Percentiles rank a stretch among this genome's conserved stretches.
Conservation (phyloP, 2,329 filamentous ascomycete genomes). For the Alternaria sp. region DNA sequence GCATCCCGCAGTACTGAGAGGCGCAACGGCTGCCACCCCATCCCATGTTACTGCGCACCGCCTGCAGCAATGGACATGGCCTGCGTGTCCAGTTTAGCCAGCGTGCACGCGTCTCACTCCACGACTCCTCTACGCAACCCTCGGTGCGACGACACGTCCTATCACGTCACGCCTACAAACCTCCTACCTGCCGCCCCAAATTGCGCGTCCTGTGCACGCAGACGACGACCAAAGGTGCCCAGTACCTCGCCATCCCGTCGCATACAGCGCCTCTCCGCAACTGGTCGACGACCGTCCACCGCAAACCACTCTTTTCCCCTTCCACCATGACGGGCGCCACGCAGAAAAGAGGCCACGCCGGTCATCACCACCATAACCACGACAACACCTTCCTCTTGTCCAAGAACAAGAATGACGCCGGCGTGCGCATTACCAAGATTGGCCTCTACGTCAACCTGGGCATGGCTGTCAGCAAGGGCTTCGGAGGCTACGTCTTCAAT, state of each 20-base stretch:
- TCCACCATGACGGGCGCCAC: constrained; percentile 37
- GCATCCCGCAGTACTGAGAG: constrained; percentile 20
- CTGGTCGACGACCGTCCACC: constrained; percentile 42
- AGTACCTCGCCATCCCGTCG: constrained; percentile 11
- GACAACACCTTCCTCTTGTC: constrained; percentile 85
- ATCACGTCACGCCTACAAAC: constrained; percentile 8
- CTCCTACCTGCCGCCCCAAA: constrained; percentile 20
- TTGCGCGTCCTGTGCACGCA: constrained; percentile 42
- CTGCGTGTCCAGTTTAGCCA: constrained; percentile 38
- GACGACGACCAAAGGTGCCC: constrained; percentile 31
- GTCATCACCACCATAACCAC: constrained; percentile 73
- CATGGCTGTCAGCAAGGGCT: constrained; percentile 92
- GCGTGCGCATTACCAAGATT: constrained; percentile 90
- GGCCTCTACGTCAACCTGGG: constrained; percentile 87
- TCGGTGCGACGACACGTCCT: constrained; percentile 27
- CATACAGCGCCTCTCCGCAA: constrained; percentile 25
- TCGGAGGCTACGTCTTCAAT: constrained; percentile 92
- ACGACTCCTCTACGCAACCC: constrained; percentile 19
- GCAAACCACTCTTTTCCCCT: constrained; percentile 38
- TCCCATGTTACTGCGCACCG: constrained; percentile 40
- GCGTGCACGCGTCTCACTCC: constrained; percentile 30
- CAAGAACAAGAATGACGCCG: constrained; percentile 85
- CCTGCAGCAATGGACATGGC: constrained; percentile 43
- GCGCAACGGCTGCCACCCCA: constrained; percentile 26
- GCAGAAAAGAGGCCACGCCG: constrained; percentile 43